Evolutionary conservation across 2,329 filamentous ascomycete species (phyloP).

Genomic region (Cladophialophora bantiana): DNA sequence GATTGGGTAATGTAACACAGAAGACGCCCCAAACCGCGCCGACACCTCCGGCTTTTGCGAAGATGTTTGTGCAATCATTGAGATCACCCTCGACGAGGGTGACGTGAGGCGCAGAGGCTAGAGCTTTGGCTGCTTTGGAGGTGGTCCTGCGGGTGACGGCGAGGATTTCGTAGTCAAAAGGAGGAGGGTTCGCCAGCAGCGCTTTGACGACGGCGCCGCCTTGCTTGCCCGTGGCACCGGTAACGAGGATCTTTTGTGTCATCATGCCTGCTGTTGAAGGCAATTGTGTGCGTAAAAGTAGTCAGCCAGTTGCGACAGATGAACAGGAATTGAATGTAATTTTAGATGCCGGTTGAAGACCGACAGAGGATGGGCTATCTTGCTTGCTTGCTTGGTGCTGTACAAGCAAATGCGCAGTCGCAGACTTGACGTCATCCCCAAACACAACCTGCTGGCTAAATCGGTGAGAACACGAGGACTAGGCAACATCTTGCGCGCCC

Average conservation of each 20-base stretch:
- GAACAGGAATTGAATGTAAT: neutral
- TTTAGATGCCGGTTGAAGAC: slow-evolving; percentile 3
- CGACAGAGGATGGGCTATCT: neutral
- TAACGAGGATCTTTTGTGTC: slow-evolving; percentile 45
- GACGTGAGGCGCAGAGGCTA: slow-evolving; percentile 56
- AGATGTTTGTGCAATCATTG: slow-evolving; percentile 59
- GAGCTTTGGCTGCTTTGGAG: slow-evolving; percentile 57
- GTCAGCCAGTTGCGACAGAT: neutral
- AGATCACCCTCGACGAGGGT: slow-evolving; percentile 66
- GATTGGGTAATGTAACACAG: slow-evolving; percentile 61
- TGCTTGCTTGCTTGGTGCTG: neutral
- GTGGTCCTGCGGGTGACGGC: slow-evolving; percentile 56
- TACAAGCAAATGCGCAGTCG: neutral
- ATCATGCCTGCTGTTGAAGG: slow-evolving; percentile 14
- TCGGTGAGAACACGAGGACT: neutral
- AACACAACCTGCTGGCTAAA: neutral
- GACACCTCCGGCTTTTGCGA: slow-evolving; percentile 53
- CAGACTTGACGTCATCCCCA: slow-evolving; percentile 1
- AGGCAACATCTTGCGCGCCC: slow-evolving; percentile 3
- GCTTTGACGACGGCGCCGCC: slow-evolving; percentile 47
- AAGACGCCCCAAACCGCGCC: slow-evolving; percentile 66
- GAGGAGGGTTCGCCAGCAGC: slow-evolving; percentile 42
- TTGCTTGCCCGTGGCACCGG: slow-evolving; percentile 53
- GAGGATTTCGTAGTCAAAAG: slow-evolving; percentile 58
- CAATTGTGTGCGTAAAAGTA: neutral